Conservation (phyloP, 23 red algal species). For the Gracilaria vermiculophylla region DNA sequence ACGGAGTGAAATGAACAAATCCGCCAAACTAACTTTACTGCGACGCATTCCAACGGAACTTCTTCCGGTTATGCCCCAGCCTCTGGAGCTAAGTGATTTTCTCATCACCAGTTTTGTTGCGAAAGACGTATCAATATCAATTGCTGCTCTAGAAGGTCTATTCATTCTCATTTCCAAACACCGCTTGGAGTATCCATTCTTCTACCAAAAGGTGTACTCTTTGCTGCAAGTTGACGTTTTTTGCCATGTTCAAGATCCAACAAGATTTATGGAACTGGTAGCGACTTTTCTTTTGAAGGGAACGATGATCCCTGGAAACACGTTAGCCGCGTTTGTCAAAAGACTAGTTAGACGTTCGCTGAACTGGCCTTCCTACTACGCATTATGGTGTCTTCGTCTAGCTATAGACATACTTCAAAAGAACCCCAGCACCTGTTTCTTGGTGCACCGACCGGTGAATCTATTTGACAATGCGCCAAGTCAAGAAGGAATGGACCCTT, state of each 20-base stretch:
- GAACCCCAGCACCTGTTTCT: slow-evolving; percentile 66
- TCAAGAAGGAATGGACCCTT: slow-evolving; percentile 52
- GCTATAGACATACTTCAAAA: slow-evolving; percentile 77
- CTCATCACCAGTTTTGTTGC: slow-evolving; percentile 38
- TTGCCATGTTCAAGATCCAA: background rate
- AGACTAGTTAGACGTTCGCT: slow-evolving; percentile 69
- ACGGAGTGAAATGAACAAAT: background rate
- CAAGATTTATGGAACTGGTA: slow-evolving; percentile 60
- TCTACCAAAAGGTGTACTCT: slow-evolving; percentile 82
- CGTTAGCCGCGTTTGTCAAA: slow-evolving; percentile 83
- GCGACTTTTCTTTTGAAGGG: slow-evolving; percentile 47
- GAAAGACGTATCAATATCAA: slow-evolving; percentile 10
- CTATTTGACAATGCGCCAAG: slow-evolving; percentile 21
- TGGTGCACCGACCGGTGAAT: slow-evolving; percentile 76
- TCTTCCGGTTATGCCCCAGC: slow-evolving; percentile 68
- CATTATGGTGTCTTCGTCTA: slow-evolving; percentile 79
- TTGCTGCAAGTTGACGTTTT: slow-evolving; percentile 53
- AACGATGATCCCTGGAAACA: slow-evolving; percentile 53
- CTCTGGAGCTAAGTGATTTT: slow-evolving; percentile 74
- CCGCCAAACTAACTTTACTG: slow-evolving; percentile 1
- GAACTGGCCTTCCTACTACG: slow-evolving; percentile 36
- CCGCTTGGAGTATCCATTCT: slow-evolving; percentile 83
- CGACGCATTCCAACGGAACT: slow-evolving; percentile 42
- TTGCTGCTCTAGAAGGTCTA: slow-evolving; percentile 65
- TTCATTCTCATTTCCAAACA: slow-evolving; percentile 72